Evolutionary conservation across 148 eudicot genomes (phyloP), one percentile per base, ranked within the genome.

Genomic region (Camellia japonica): DNA sequence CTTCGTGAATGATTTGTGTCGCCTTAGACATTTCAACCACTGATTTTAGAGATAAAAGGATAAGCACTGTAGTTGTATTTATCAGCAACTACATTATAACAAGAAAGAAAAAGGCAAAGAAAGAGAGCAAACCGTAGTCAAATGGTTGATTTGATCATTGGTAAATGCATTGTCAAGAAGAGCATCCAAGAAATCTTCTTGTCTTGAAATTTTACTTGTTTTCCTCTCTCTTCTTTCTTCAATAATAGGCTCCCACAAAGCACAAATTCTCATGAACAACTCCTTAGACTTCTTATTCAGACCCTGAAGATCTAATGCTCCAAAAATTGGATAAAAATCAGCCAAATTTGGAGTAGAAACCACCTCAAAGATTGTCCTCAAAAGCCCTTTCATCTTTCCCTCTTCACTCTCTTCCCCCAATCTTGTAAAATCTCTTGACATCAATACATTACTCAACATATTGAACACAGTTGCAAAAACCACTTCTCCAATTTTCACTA

Each of bases 391-490:
- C 69, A 73, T 16, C 5, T 23, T 78, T 44, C 73, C 14, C 0
- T 20, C 23, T 44, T 0, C 16, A 46, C 69, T 81, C 51, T 52
- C 58, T 30, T 64, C 64, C 51, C 46, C 64, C 41, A 65, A 58
- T 23, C 51, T 20, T 3, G 56, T 18, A 42, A 85, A 10, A 75
- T 85, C 87, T 12, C 2, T 79, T 5, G 83, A 85, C 14, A 85
- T 23, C 9, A 76, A 7, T 2, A 52, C 69, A 71, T 78, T 79
- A 42, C 85, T 73, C 62, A 82, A 47, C 15, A 76, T 79, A 60
- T 85, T 85, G 7, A 82, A 44, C 7, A 78, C 78, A 18, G 80
- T 71, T 1, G 80, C 78, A 47, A 68, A 79, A 16, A 79, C 71
- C 18, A 79, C 30, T n/a, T 71, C 61, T 58, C 54, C 51, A 12